Evolutionary conservation across 371 early-diverging fungal genomes (phyloP).

Genomic region (Quaeritorhiza haematococci): DNA sequence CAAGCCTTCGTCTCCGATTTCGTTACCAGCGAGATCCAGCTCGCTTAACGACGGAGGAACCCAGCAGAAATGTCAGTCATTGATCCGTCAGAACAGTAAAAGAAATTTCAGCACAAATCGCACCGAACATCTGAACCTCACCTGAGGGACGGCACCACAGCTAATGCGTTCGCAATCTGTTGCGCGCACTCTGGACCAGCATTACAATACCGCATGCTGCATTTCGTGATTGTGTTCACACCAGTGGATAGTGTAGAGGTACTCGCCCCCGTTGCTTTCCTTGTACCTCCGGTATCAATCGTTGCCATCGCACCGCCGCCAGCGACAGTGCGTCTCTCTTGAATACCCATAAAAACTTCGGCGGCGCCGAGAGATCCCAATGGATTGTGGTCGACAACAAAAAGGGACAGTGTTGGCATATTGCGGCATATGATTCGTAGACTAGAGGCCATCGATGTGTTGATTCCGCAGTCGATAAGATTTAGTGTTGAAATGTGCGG

Average conservation of each 20-base stretch:
- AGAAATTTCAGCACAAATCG: background rate
- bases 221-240: conserved; percentile 5
- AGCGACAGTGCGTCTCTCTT: conserved; percentile 6
- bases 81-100: background rate
- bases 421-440: conserved; percentile 5
- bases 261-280: too few relatives aligned
- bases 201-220: conserved; percentile 30
- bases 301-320: too few relatives aligned
- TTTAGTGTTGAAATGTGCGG: conserved; percentile 23
- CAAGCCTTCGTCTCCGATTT: conserved; percentile 24
- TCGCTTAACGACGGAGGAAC: conserved; percentile 8
- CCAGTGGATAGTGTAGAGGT: too few relatives aligned
- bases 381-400: conserved; percentile 30
- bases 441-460: conserved; percentile 7
- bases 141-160: conserved; percentile 11
- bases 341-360: conserved; percentile 17
- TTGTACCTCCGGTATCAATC: too few relatives aligned
- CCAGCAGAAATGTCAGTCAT: background rate
- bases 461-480: conserved; percentile 29
- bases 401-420: conserved; percentile 9
- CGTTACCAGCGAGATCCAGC: conserved; percentile 24
- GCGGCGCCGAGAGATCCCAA: conserved; percentile 20
- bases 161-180: conserved; percentile 14
- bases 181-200: conserved; percentile 20
- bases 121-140: conserved; percentile 5